These are phyloP conservation scores for Phytophthora cryptogea DNA, from an alignment of 352 stramenopile genomes.

Conservation along the genomic window DNA sequence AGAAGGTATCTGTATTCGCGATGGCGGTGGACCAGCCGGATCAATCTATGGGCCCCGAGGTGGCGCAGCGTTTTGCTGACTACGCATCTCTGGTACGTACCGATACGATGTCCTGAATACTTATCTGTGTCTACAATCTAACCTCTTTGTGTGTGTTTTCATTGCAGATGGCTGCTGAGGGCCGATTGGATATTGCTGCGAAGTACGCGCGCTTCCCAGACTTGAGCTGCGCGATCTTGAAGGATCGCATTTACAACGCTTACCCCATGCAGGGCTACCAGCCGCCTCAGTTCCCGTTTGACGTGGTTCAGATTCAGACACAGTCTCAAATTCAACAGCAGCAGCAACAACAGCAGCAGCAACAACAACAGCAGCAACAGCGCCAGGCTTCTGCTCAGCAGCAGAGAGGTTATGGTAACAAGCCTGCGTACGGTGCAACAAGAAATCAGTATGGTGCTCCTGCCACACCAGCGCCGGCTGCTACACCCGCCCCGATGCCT, in stretches of 20 bases:
- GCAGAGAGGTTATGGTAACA: slow-evolving; percentile 43
- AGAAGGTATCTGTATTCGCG: slow-evolving; percentile 96
- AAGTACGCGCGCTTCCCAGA: slow-evolving; percentile 92
- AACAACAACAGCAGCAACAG: slow-evolving; percentile 37
- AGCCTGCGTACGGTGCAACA: slow-evolving; percentile 32
- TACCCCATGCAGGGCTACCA: slow-evolving; percentile 77
- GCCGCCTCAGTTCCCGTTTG: slow-evolving; percentile 85
- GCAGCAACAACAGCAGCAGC: slow-evolving; percentile 50
- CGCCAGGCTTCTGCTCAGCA: slow-evolving; percentile 36
- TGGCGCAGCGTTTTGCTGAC: slow-evolving; percentile 90
- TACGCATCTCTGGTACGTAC: slow-evolving; percentile 71
- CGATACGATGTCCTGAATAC: not conserved
- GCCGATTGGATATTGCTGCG: slow-evolving; percentile 89
- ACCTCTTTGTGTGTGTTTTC: not conserved
- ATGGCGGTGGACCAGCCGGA: slow-evolving; percentile 86
- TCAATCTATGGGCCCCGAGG: slow-evolving; percentile 86
- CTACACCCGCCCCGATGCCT: slow-evolving; percentile 36
- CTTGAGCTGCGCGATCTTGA: slow-evolving; percentile 80
- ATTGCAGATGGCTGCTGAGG: slow-evolving; percentile 91
- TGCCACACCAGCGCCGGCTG: slow-evolving; percentile 27
- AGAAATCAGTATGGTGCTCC: slow-evolving; percentile 53
- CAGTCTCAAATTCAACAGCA: slow-evolving; percentile 65
- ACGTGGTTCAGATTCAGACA: slow-evolving; percentile 65
- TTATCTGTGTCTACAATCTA: not conserved
- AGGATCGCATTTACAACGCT: slow-evolving; percentile 88